Evolutionary conservation across 177 flowering plant species (phyloP).

Genomic region (Telopea speciosissima): DNA sequence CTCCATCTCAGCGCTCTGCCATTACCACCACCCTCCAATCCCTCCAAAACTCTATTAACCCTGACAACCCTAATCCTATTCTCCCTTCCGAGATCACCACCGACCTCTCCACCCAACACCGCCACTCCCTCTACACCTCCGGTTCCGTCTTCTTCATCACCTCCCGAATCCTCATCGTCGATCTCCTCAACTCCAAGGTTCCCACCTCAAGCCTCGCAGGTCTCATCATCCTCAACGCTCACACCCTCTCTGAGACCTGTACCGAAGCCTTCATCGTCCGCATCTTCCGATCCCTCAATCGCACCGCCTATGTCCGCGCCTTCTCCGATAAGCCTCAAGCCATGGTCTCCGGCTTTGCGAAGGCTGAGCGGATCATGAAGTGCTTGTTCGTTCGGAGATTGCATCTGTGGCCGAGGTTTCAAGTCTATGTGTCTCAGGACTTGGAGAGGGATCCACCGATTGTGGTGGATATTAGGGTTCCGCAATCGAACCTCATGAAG

Average conservation of each 20-base stretch:
- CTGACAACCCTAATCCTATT: constrained; percentile 7
- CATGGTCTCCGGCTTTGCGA: constrained; percentile 87
- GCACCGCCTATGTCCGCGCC: constrained; percentile 47
- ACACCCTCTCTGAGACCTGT: constrained; percentile 65
- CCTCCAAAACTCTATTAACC: constrained; percentile 13
- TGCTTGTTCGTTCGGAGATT: constrained; percentile 50
- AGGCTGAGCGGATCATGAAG: constrained; percentile 77
- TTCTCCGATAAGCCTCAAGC: constrained; percentile 72
- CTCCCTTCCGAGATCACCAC: constrained; percentile 63
- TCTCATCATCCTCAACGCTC: constrained; percentile 58
- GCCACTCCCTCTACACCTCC: constrained; percentile 67
- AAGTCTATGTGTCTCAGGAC: constrained; percentile 78
- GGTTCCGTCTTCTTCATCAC: constrained; percentile 62
- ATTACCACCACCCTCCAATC: constrained; percentile 27
- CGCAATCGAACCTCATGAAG: constrained; percentile 59
- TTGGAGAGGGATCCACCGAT: constrained; percentile 71
- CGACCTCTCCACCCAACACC: constrained; percentile 56
- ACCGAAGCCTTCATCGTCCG: constrained; percentile 87
- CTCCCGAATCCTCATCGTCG: constrained; percentile 86
- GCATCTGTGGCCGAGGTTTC: constrained; percentile 98
- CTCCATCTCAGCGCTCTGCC: constrained; percentile 48
- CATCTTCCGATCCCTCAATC: constrained; percentile 43
- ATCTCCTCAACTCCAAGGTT: constrained; percentile 52
- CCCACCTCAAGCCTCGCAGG: constrained; percentile 58
- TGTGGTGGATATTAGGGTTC: constrained; percentile 80